Conservation (phyloP, 345 rosid genomes). For the Melaleuca quinquenervia region DNA sequence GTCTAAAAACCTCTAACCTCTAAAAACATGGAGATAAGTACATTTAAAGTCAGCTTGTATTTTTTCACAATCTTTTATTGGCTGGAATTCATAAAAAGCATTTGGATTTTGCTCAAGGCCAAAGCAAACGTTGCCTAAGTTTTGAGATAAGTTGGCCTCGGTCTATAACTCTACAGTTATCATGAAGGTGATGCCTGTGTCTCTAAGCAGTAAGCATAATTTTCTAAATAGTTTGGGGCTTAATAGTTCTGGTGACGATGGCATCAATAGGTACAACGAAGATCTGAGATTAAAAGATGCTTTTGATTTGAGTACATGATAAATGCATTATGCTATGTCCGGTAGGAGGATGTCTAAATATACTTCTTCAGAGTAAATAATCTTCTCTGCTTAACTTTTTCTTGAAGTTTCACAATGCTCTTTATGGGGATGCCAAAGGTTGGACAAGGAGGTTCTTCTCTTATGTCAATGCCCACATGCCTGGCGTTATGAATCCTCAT, state of each 20-base stretch:
- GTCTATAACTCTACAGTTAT: not conserved
- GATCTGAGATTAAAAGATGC: not conserved
- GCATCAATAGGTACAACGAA: not conserved
- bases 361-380: not conserved
- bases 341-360: not conserved
- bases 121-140: no score
- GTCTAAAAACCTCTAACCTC: no score
- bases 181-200: not conserved
- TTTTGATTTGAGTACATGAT: not conserved
- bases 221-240: no score
- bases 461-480: slow-evolving; percentile 21
- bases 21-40: no score
- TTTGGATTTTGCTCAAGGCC: no score
- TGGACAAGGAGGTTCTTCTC: slow-evolving; percentile 51
- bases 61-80: not conserved
- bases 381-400: not conserved
- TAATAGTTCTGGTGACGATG: no score
- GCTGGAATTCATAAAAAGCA: not conserved
- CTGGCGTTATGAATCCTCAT: slow-evolving; percentile 83
- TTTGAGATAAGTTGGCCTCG: no score
- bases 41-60: not conserved
- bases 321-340: not conserved
- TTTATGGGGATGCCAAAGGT: slow-evolving; percentile 73
- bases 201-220: no score
- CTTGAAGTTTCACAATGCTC: slow-evolving; percentile 12